Evolutionary conservation across 176 grass and related monocot species (phyloP).

Genomic region (Phragmites australis): DNA sequence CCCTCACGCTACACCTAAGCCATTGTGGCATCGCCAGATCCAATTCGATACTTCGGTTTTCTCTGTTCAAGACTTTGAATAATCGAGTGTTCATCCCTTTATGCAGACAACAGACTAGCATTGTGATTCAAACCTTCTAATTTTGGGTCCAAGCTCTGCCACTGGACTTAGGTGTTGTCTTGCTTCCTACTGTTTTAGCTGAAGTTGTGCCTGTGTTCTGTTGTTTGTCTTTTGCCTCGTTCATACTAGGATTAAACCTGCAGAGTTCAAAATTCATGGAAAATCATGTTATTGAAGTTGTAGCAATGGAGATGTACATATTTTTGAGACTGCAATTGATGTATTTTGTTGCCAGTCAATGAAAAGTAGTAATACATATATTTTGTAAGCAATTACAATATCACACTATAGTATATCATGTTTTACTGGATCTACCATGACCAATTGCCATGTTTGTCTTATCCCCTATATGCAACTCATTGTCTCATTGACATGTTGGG

Average conservation of each 20-base stretch:
- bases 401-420: not conserved
- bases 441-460: not conserved
- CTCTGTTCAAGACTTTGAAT: too few relatives aligned
- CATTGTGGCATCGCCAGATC: too few relatives aligned
- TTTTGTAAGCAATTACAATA: not conserved
- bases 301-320: not conserved
- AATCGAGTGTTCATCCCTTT: too few relatives aligned
- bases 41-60: too few relatives aligned
- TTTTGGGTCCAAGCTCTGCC: too few relatives aligned
- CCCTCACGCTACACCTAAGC: too few relatives aligned
- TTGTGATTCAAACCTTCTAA: too few relatives aligned
- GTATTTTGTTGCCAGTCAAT: not conserved
- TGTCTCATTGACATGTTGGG: too few relatives aligned
- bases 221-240: not conserved
- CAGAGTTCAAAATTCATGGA: not conserved
- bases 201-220: not conserved
- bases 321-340: not conserved
- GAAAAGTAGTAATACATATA: not conserved
- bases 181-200: not conserved
- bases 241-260: not conserved
- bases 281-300: not conserved
- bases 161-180: too few relatives aligned
- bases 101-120: too few relatives aligned
- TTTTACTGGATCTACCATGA: not conserved
- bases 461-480: too few relatives aligned